Evolutionary conservation across 2,329 filamentous ascomycete species (phyloP), one percentile per base, ranked within the genome.

Genomic region (Fusarium sp.): DNA sequence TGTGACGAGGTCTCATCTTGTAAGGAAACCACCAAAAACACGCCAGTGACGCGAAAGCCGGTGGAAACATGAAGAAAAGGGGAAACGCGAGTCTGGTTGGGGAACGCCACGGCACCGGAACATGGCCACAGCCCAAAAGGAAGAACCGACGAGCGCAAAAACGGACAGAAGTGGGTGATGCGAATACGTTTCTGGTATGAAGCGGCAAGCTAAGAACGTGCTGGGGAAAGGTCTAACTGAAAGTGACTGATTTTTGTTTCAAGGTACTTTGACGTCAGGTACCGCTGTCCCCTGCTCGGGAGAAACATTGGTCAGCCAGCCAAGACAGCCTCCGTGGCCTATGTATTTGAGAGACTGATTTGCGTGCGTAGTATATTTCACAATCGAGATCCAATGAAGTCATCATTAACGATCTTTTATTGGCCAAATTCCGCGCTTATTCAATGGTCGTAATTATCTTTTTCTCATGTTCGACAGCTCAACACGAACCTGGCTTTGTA

Each of bases 171-270:
- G 71, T 70, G 68, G 58, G 54, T 62, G 66, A 61, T 70, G 67
- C 71, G 61, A 59, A 61, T 71, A 73, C 71, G 71, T 64, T 73
- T 73, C 71, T 65, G 71, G 71, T 61, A 71, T 72, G 51, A 59
- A 68, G 68, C 52, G 56, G 50, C 56, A 48, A 39, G 66, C 71
- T 73, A 62, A 57, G 67, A 64, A 70, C 67, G 53, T 73, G 62
- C 68, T 56, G 65, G 66, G 68, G 53, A 65, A 50, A 66, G 48
- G 45, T 55, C 66, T 62, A 68, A 64, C 59, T 64, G 46, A n/a
- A 67, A 67, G 52, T 60, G 49, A 66, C 66, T 64, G 61, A 25
- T 50, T 64, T 65, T 69, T 50, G 66, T 67, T 70, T 69, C 66
- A 70, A 27, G 62, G 62, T 69, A 69, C 66, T 52, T 69, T 33